Percentiles rank a stretch among this genome's conserved stretches.
These are phyloP conservation scores for Eremothecium sinecaudum DNA, from an alignment of 1,139 yeast genomes.

Conservation along the genomic window DNA sequence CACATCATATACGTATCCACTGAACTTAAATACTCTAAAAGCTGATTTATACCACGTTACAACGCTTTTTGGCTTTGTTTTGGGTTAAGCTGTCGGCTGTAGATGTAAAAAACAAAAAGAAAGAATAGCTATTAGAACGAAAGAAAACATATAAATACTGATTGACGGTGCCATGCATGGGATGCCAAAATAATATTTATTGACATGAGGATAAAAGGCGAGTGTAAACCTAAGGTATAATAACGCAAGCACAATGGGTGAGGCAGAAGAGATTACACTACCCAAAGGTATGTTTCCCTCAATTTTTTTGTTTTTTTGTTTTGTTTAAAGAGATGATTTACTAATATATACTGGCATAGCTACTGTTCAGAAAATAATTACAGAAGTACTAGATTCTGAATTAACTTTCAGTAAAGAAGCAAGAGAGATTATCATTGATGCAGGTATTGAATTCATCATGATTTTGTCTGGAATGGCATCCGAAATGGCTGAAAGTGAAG, in stretches of 20 bases:
- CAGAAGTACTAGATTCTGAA: slow-evolving; percentile 76
- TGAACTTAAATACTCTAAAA: too few relatives aligned
- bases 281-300: slow-evolving; percentile 30
- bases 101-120: slow-evolving; percentile 3
- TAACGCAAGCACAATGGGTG: too few relatives aligned
- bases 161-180: neutral
- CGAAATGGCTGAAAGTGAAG: slow-evolving; percentile 93
- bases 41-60: neutral
- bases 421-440: slow-evolving; percentile 88
- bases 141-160: slow-evolving; percentile 5
- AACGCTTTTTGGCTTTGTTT: neutral
- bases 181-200: neutral
- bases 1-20: too few relatives aligned
- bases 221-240: too few relatives aligned
- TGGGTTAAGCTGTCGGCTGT: neutral
- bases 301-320: neutral
- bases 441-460: slow-evolving; percentile 94
- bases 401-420: slow-evolving; percentile 88
- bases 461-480: slow-evolving; percentile 87
- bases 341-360: too few relatives aligned
- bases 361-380: slow-evolving; percentile 88
- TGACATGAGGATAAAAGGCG: neutral
- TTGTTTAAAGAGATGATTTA: slow-evolving; percentile 1
- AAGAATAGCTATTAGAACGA: neutral
- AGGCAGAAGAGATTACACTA: slow-evolving; percentile 28